Base-by-base conservation (phyloP, 2,329 filamentous ascomycete genomes). In the Biscogniauxia sp. region DNA sequence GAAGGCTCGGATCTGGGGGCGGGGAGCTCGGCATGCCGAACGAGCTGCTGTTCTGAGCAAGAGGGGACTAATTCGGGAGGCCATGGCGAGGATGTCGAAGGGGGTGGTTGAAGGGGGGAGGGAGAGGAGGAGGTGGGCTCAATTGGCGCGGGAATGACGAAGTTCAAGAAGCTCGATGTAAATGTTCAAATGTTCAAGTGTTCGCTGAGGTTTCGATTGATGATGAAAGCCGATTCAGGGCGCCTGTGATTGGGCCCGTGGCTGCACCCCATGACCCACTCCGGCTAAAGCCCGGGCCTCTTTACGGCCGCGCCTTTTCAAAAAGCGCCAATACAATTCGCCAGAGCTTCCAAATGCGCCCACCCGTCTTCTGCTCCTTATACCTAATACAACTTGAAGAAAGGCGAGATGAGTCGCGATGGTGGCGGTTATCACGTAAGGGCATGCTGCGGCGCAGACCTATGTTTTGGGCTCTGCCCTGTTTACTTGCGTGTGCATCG, bases 61-160 rank as follows among this genome's bases (percentile, higher is more conserved):
- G 74, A 89, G 84, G 54, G 92, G 90, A 63, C 88, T 84, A 74
- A 96, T 80, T 82, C 89, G 94, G 77, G 90, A 93, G 76, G 92
- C 90, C 93, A 97, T 96, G 67, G 69, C 73, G 72, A 71, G 63
- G 23, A 23, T 23, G 2, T 23, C n/a, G n/a, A n/a, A n/a, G n/a
- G n/a, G n/a, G n/a, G n/a, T n/a, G n/a, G n/a, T n/a, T n/a, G n/a
- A n/a, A n/a, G n/a, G 23, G 23, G 63, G 7, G 28, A 32, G 28
- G 28, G 62, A 70, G 63, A 2, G 28, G 9, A 7, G 28, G 62
- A 70, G 55, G 66, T 59, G 64, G 67, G 61, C 53, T 66, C 68
- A 67, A 72, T 72, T 67, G 66, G 64, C 61, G 62, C 64, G 54
- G 15, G 51, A 57, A 62, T 54, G 61, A 57, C 63, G 64, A 66